phyloP scores from a whole-genome alignment of 805 yeast genomes.

The Candida glaebosa region DNA sequence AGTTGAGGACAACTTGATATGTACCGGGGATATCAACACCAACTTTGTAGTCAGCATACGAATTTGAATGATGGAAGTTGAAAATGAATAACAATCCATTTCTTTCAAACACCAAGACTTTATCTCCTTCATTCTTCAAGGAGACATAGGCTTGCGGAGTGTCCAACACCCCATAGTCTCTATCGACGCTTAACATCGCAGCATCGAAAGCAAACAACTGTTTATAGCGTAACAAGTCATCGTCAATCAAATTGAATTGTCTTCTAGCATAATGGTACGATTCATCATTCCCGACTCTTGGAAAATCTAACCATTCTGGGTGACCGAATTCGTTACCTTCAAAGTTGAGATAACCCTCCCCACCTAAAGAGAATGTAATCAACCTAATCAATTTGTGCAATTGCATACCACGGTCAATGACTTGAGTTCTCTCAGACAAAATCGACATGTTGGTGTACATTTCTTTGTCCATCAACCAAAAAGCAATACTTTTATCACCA shows the following conservation, averaged over 20 bases:
- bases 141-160: constrained; percentile 77
- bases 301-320: constrained; percentile 98
- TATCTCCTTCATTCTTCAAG: constrained; percentile 83
- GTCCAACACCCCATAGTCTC: constrained; percentile 65
- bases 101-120: constrained; percentile 84
- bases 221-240: constrained; percentile 74
- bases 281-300: constrained; percentile 82
- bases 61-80: constrained; percentile 84
- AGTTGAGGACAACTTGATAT: constrained; percentile 69
- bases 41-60: constrained; percentile 81
- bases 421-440: constrained; percentile 66
- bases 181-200: constrained; percentile 78
- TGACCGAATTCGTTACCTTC: constrained; percentile 99
- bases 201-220: constrained; percentile 78
- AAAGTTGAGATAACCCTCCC: constrained; percentile 93
- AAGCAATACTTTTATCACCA: constrained; percentile 94
- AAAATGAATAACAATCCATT: constrained; percentile 80
- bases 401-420: constrained; percentile 85
- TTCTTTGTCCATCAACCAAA: constrained; percentile 98
- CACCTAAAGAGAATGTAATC: constrained; percentile 87
- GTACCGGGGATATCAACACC: constrained; percentile 84
- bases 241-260: constrained; percentile 85
- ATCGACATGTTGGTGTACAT: constrained; percentile 96
- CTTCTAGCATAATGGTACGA: constrained; percentile 93
- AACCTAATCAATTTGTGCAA: constrained; percentile 89